Percentiles rank a stretch among this genome's conserved stretches.
These are phyloP conservation scores for Labyrinthula sp. DNA, from an alignment of 352 stramenopile genomes.

Conservation along the genomic window DNA sequence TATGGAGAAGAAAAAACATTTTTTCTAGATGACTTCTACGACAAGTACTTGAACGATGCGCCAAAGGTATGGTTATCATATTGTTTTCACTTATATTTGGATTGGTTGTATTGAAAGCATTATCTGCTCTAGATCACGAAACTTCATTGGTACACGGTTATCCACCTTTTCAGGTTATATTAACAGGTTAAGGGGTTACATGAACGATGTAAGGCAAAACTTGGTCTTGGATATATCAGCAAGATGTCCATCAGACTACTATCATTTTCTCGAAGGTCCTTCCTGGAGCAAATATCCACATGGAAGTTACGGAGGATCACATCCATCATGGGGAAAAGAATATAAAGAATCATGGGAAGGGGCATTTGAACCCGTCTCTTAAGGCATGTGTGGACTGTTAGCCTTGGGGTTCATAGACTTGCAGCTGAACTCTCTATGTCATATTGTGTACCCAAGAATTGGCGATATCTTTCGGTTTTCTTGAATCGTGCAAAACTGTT, in stretches of 20 bases:
- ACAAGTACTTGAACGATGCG: slow-evolving; percentile 4
- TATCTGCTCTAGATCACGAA: slow-evolving; percentile 10
- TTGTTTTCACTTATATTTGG: slow-evolving; percentile 8
- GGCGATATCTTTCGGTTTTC: too few species aligned
- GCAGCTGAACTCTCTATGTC: too few species aligned
- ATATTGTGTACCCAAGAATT: too few species aligned
- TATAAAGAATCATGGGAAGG: slow-evolving; percentile 27
- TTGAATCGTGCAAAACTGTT: too few species aligned
- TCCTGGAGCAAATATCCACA: slow-evolving; percentile 17
- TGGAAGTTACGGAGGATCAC: slow-evolving; percentile 12
- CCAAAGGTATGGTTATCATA: too few species aligned
- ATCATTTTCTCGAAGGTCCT: slow-evolving; percentile 8
- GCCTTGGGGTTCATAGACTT: too few species aligned
- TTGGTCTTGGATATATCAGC: slow-evolving; percentile 20
- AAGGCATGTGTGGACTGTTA: too few species aligned
- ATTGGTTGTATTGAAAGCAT: slow-evolving; percentile 23
- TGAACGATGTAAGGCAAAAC: slow-evolving; percentile 23
- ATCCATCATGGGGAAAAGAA: slow-evolving; percentile 22
- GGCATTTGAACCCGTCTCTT: too few species aligned
- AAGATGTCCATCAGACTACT: slow-evolving; percentile 22
- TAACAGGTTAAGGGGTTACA: slow-evolving; percentile 24
- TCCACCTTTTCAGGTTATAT: slow-evolving; percentile 28
- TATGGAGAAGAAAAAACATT: slow-evolving; percentile 15
- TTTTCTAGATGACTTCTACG: slow-evolving; percentile 26
- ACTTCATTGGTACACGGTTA: slow-evolving; percentile 23